A percentile compares a stretch with the other conserved stretches of the same genome.
Conservation (phyloP, 208 protist species). For the Crithidia mellificae region DNA sequence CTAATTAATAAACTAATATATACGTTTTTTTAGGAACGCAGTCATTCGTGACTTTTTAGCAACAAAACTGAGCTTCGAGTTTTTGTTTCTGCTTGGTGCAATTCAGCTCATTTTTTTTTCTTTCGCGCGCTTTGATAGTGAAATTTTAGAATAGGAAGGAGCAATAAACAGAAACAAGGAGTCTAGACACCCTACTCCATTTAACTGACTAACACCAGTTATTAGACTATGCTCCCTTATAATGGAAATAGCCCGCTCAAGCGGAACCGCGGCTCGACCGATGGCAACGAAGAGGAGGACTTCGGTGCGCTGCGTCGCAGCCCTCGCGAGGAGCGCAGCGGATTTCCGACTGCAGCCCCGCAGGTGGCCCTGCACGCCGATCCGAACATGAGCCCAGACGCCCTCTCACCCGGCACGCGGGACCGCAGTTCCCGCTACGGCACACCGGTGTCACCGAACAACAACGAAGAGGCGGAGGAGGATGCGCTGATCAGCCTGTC, state of each 20-base stretch:
- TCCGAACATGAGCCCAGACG: slow-evolving; percentile 4
- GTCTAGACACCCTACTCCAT: no score
- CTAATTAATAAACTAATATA: no score
- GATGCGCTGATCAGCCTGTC: no score
- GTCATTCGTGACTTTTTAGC: no score
- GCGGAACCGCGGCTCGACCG: slow-evolving; percentile 20
- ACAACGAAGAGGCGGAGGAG: slow-evolving; percentile 18
- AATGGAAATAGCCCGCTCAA: slow-evolving; percentile 28
- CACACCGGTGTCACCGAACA: slow-evolving; percentile 16
- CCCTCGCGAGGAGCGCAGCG: slow-evolving; percentile 10
- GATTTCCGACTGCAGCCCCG: slow-evolving; percentile 4
- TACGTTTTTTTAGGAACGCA: no score
- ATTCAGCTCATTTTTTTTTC: background rate
- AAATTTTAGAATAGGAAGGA: background rate
- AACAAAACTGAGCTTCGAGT: background rate
- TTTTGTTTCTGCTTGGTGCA: background rate
- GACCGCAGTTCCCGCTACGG: slow-evolving; percentile 27
- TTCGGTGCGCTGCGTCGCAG: slow-evolving; percentile 7
- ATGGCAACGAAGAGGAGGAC: slow-evolving; percentile 12
- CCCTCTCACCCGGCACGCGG: background rate
- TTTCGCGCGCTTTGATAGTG: background rate
- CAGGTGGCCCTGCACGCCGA: slow-evolving; percentile 7
- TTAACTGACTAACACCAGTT: background rate
- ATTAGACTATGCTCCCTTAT: slow-evolving; percentile 9
- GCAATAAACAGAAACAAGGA: background rate